Evolutionary conservation across 805 yeast genomes (phyloP), one percentile per base, ranked within the genome.

Genomic region (Candida orba): DNA sequence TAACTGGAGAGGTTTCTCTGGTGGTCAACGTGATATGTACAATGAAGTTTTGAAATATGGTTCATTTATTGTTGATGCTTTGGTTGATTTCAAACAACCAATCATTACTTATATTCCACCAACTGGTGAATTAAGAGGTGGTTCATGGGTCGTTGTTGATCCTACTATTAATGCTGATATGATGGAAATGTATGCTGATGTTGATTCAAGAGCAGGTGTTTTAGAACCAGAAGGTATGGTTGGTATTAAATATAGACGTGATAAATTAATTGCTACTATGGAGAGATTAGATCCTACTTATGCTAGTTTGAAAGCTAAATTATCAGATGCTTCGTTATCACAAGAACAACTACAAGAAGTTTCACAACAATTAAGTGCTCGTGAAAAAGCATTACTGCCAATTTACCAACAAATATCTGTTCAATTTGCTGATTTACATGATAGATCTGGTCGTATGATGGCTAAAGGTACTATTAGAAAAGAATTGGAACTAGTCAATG

Each of bases 1-100:
- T 47, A 93, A 93, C 78, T 93, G 99, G 99, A 86, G 99, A 81
- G 99, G 99, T 60, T 93, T 93, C 81, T 88, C 97, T 54, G 99
- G 99, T 74, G 99, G 99, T 65, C 99, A 93, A 75, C 86, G 97
- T 64, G 99, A 93, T 68, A 93, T 93, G 99, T 95, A 84, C 76
- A 88, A 90, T 60, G 99, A 93, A 72, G 95, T 93, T 36, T 81
- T 93, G 71, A 93, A 93, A 68, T 93, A 86, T 63, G 99, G 99
- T 63, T 81, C 98, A 4, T 88, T 76, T 67, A 93, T 93, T 68
- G 99, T 93, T 52, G 99, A 93, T 64, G 97, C 99, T 13, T 76
- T 93, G 49, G 95, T 88, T 53, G 96, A 81, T 57, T 93, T 82
- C 78, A 87, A 87, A 65, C 99, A 93, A 68, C 99, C 99, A 47